Base-by-base conservation (phyloP, 208 protist species). In the Wallacemonas sp. region DNA sequence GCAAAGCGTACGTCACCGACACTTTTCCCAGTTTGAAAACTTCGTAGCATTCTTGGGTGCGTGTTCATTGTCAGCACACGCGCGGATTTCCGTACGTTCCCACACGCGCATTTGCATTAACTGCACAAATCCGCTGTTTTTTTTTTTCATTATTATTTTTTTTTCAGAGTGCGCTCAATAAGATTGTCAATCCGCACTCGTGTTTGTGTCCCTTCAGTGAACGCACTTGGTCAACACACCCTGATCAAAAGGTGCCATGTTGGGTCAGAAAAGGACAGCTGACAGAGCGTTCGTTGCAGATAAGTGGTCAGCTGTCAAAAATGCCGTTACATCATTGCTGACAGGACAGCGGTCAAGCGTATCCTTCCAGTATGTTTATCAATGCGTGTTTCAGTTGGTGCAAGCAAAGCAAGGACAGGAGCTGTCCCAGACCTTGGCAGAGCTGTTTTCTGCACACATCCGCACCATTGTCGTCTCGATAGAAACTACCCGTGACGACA, bases 361-460 rank as follows among this genome's bases (percentile, higher is more conserved):
- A 62, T 94, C 88, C 15, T 91, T 91, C 69, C 88, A 94, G 69
- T 66, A 64, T 41, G 79, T 89, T 59, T 82, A 94, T 66, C 85
- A 94, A 33, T 73, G 81, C 24, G 79, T 90, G 46, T 91, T 90
- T 72, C 72, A 80, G 27, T 38, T 94, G 4, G 91, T 82, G n/a
- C 80, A 89, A 27, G 45, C 66, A 19, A 74, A 85, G 47, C 62
- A 64, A 22, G 79, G 83, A 22, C 61, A 44, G 12, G 17, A 62
- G 34, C 59, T 94, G 24, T 56, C 88, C 38, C 68, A 83, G 19
- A 54, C 66, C 1, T 15, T 94, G 12, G 66, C 80, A 27, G 66
- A 80, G 8, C 59, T 77, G 24, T 66, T 94, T 59, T 46, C 26
- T n/a, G n/a, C 14, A 9, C 59, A 87, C 31, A 74, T 80, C 12